Evolutionary conservation across 768 basidiomycete genomes (phyloP), one percentile per base, ranked within the genome.

Genomic region (Psilocybe tampanensis): DNA sequence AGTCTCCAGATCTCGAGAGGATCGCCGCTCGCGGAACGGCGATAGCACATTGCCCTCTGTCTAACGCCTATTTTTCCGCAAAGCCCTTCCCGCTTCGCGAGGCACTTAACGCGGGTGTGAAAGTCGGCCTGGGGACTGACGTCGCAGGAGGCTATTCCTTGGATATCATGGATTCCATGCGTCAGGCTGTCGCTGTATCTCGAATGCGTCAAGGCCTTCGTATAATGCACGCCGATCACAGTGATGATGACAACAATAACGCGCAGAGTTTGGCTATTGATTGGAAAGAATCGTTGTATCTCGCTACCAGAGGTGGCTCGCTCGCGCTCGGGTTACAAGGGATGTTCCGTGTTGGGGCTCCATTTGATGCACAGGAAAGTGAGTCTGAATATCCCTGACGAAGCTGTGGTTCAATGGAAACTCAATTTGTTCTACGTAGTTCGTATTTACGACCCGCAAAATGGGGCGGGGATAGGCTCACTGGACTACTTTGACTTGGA

Each of bases 31-130:
- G 67, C 23, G 83, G 85, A 15, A 83, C 86, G 1, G 78, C 90
- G 1, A 76, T 95, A 19, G 91, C 94, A 0, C 92, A 94, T 63
- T 96, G 94, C 69, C 94, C 94, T 0, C 76, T 96, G 12, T 94
- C 93, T 0, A 95, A 96, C 66, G 80, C 83, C 2, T 96, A 95
- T 72, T 94, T 95, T 70, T 94, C 91, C 0, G 80, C 84, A 12
- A 75, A 81, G 52, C 83, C 86, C 1, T 88, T 92, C 65, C 81
- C 78, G 2, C 73, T 90, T 32, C 83, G 86, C 29, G 90, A 93
- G 68, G 90, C 91, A 3, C 74, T 94, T 32, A 72, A 80, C 43
- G 71, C 69, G 24, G 80, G 79, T 0, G 85, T 94, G 26, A 80
- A 77, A 23, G 83, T 95, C 11, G 94, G 94, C 0, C 80, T 96